Conservation (phyloP, 2,329 filamentous ascomycete genomes). For the Penicillium digitatum region DNA sequence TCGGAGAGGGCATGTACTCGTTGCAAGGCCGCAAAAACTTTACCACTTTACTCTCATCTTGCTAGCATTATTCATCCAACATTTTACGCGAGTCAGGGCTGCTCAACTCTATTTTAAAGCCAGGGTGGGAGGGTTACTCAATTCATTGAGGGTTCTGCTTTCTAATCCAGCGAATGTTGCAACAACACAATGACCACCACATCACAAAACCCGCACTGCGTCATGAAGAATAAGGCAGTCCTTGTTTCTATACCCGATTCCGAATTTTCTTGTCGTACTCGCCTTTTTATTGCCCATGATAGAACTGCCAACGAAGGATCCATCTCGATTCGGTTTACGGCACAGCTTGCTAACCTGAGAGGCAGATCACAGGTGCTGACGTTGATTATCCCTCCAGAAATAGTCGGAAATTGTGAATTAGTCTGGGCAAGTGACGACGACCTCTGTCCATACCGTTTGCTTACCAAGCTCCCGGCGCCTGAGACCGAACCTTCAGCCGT, state of each 20-base stretch:
- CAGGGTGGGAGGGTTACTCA: constrained; percentile 24
- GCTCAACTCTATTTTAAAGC: constrained; percentile 21
- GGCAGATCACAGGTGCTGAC: constrained; percentile 16
- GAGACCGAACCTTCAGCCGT: constrained; percentile 16
- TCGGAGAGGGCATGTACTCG: constrained; percentile 18
- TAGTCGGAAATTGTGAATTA: constrained; percentile 14
- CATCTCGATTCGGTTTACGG: constrained; percentile 16
- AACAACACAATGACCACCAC: constrained; percentile 14
- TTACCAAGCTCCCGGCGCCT: constrained; percentile 11
- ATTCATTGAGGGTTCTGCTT: constrained; percentile 19
- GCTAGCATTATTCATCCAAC: constrained; percentile 4
- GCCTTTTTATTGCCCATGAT: constrained; percentile 20
- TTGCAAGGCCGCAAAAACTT: constrained; percentile 17
- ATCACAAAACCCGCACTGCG: constrained; percentile 10
- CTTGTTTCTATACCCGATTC: constrained; percentile 13
- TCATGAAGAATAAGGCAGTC: constrained; percentile 17
- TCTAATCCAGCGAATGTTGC: constrained; percentile 10
- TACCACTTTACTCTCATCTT: constrained; percentile 6
- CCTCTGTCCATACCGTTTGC: background rate
- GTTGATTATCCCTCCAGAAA: constrained; percentile 16
- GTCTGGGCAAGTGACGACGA: constrained; percentile 5
- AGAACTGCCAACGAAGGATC: constrained; percentile 16
- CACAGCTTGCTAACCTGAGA: constrained; percentile 17
- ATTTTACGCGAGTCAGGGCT: constrained; percentile 22
- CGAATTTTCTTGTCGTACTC: constrained; percentile 13